Base-by-base conservation (phyloP, 176 grass and related monocot genomes). In the Oryza brachyantha region DNA sequence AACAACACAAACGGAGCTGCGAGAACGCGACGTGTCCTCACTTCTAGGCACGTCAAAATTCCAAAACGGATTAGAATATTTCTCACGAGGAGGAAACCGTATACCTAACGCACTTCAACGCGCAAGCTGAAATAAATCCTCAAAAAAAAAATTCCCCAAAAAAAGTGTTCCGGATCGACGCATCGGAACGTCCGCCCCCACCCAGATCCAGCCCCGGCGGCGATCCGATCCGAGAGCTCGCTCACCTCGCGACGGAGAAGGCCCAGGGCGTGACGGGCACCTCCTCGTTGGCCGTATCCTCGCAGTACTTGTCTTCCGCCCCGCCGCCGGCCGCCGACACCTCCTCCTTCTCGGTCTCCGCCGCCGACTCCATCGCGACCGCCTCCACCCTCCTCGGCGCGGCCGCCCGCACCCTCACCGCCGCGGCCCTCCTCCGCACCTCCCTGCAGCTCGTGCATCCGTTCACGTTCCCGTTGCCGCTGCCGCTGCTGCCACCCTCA, bases 191-290 rank as follows among this genome's bases (percentile, higher is more conserved):
- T 88, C 86, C 81, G 76, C 80, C 76, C 76, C 68, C 77, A 29
- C 64, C 80, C 76, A 80, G 82, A 89, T 81, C 84, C 70, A 19
- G 42, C 16, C 61, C 76, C 40, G 37, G 3, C 28, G 12, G 29
- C 77, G 66, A 85, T 78, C 66, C 60, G 76, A 82, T 66, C 29
- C 58, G 41, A 25, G 6, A 29, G 3, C 32, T 6, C 26, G 61
- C 76, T 78, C 87, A 99, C 96, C 96, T 99, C 55, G 96, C 96
- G 36, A 99, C 96, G 68, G 96, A 91, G 84, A 86, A 68, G 66
- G 85, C 72, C 92, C 90, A 99, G 0, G 96, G 96, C 61, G 90
- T 99, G 80, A 99, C 92, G 3, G 83, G 90, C 25, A 77, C 81
- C 58, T 99, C 90, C 84, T 95, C 90, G 3, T 85, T 73, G 66